phyloP scores from a whole-genome alignment of 768 basidiomycete genomes.

The Tricholoma saponaceum region DNA sequence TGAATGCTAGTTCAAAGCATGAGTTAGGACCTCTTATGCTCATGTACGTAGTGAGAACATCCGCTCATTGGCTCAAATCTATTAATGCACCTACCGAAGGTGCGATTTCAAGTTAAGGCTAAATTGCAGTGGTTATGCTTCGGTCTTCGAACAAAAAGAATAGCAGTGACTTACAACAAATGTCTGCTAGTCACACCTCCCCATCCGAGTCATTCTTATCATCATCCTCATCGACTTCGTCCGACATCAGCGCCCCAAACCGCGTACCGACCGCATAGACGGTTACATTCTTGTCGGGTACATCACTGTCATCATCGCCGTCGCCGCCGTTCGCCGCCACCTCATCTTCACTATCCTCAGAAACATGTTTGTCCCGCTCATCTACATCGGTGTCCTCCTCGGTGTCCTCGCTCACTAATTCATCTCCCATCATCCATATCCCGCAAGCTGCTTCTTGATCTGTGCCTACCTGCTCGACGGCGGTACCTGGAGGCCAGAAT shows the following conservation, averaged over 20 bases:
- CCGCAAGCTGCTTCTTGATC: constrained; percentile 36
- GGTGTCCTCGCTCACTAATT: constrained; percentile 25
- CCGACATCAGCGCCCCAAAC: constrained; percentile 39
- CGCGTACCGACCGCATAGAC: constrained; percentile 22
- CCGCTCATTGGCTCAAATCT: too few relatives aligned
- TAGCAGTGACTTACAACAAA: neutral
- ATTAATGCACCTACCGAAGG: too few relatives aligned
- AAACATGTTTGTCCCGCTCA: constrained; percentile 23
- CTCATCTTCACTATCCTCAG: constrained; percentile 18
- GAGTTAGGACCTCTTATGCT: too few relatives aligned
- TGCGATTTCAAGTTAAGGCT: too few relatives aligned
- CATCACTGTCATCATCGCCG: constrained; percentile 13
- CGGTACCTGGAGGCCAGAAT: constrained; percentile 70
- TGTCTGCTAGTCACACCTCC: neutral
- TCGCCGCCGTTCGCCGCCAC: constrained; percentile 17
- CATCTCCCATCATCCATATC: constrained; percentile 51
- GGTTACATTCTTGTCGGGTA: constrained; percentile 21
- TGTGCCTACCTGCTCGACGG: constrained; percentile 20
- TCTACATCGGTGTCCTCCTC: constrained; percentile 31
- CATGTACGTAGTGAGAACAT: too few relatives aligned
- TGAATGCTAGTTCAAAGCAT: too few relatives aligned
- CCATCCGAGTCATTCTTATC: constrained; percentile 23
- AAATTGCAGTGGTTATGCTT: neutral
- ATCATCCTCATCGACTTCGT: constrained; percentile 27
- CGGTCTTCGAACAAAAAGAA: neutral